Evolutionary conservation across 2,329 filamentous ascomycete species (phyloP), one percentile per base, ranked within the genome.

Genomic region (Cordyceps farinosa): DNA sequence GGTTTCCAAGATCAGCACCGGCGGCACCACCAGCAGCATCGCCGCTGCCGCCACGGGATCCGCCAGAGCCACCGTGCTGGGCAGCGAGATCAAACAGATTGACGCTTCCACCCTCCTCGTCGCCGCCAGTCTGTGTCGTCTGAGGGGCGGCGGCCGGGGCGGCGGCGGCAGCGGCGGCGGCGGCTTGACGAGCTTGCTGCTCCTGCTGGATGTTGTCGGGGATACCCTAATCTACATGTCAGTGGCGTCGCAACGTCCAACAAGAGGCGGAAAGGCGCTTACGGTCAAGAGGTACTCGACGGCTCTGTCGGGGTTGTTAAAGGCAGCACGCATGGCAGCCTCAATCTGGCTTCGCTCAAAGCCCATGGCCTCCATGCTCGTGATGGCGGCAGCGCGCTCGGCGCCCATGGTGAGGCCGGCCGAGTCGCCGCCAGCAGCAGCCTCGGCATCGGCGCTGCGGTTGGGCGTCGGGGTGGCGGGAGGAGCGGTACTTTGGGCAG

Each of bases 361-460:
- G 9, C 95, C 95, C 95, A 99, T 99, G 68, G 89, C 90, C 79
- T 97, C 93, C 92, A 99, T 97, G 74, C 93, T 92, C 55, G 89
- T 84, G 71, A 98, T 89, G 44, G 92, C 92, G 69, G 88, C 87
- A 66, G 90, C 86, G 69, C 92, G 88, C 76, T 94, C 90, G 66
- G 88, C 82, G 60, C 95, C 95, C 80, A 97, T 89, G 27, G 92
- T 87, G 73, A 98, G 84, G n/a, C 91, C 75, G 17, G 83, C 77
- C 17, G 82, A 77, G 56, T 83, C 79, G 51, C 77, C 76, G 50
- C 78, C 73, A 27, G 69, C 64, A 50, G 80, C 34, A 87, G 82
- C 61, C 84, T 84, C 34, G 84, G 82, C 15, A 83, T 86, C 51
- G 80, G 79, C 45, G 80, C 79, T 29, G 76, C 76, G 50, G 81